A percentile compares a stretch with the other conserved stretches of the same genome.
Evolutionary conservation across 202 grass and related monocot genomes (phyloP).

Genomic region (Zoysia matrella): DNA sequence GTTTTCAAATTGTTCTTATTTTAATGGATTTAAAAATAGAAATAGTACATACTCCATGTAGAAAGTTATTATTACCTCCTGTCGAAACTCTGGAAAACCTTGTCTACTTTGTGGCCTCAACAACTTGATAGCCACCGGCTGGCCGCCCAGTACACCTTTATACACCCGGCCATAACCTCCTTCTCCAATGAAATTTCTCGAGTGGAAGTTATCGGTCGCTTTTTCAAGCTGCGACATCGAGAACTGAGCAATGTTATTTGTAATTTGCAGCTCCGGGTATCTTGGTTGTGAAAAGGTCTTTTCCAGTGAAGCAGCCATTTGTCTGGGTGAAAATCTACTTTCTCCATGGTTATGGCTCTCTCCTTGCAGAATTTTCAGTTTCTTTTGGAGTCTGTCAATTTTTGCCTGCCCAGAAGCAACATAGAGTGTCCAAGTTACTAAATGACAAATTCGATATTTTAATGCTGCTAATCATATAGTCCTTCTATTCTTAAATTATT

Average conservation of each 20-base stretch:
- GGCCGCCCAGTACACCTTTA: constrained; percentile 40
- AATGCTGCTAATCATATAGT: not conserved
- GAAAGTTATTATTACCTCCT: too few species aligned
- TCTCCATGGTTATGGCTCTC: constrained; percentile 21
- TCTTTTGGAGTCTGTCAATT: constrained; percentile 48
- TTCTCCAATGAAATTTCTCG: constrained; percentile 57
- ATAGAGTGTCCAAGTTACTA: not conserved
- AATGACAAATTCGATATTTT: constrained; percentile 11
- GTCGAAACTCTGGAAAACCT: constrained; percentile 53
- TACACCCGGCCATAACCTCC: constrained; percentile 61
- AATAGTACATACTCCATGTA: too few species aligned
- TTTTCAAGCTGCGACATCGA: constrained; percentile 30
- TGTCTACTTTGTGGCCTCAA: constrained; percentile 52
- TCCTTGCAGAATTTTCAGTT: constrained; percentile 51
- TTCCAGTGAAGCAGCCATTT: constrained; percentile 28
- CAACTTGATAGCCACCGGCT: constrained; percentile 54
- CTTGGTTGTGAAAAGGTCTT: constrained; percentile 29
- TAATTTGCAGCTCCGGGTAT: constrained; percentile 42
- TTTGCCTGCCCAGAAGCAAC: constrained; percentile 35
- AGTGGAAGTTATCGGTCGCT: constrained; percentile 50
- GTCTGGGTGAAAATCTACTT: constrained; percentile 33
- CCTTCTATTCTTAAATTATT: too few species aligned
- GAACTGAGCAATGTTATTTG: constrained; percentile 32
- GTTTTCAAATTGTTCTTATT: too few species aligned
- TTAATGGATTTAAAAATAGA: too few species aligned